These are phyloP conservation scores for Candida incommunis DNA, from an alignment of 805 yeast genomes.

Conservation along the genomic window DNA sequence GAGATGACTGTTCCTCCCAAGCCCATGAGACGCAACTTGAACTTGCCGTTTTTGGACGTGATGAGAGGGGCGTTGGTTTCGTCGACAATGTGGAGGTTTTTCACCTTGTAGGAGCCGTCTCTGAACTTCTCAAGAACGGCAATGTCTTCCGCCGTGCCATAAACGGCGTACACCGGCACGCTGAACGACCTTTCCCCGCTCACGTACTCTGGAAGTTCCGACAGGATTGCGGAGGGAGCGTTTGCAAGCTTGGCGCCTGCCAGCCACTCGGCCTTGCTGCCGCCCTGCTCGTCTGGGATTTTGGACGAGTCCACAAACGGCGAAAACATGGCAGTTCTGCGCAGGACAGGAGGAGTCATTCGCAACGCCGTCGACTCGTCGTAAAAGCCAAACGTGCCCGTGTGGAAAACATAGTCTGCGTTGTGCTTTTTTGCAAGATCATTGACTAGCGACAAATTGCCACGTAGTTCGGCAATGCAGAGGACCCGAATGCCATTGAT, in stretches of 20 bases:
- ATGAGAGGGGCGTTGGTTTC: conserved; percentile 36
- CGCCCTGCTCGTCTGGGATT: conserved; percentile 36
- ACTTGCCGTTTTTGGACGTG: conserved; percentile 27
- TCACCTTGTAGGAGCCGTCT: conserved; percentile 35
- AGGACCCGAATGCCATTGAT: conserved; percentile 25
- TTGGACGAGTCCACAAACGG: conserved; percentile 37
- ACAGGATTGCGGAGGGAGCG: conserved; percentile 27
- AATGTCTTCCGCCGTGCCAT: conserved; percentile 66
- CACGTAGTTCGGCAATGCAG: conserved; percentile 43
- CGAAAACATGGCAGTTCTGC: conserved; percentile 55
- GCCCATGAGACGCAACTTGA: conserved; percentile 45
- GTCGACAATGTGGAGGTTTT: conserved; percentile 48
- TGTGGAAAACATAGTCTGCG: conserved; percentile 46
- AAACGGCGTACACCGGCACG: conserved; percentile 64
- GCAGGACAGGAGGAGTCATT: conserved; percentile 33
- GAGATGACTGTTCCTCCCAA: conserved; percentile 59
- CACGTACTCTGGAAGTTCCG: conserved; percentile 38
- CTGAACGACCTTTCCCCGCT: conserved; percentile 28
- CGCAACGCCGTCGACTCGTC: conserved; percentile 39
- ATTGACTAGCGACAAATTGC: conserved; percentile 35
- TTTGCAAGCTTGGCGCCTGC: conserved; percentile 14
- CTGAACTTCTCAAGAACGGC: conserved; percentile 49
- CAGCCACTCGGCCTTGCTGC: conserved; percentile 29
- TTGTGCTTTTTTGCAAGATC: conserved; percentile 30
- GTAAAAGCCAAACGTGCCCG: conserved; percentile 73